These are phyloP conservation scores for Tetracladium marchalianum DNA, from an alignment of 495 filamentous ascomycete species.

Conservation along the genomic window DNA sequence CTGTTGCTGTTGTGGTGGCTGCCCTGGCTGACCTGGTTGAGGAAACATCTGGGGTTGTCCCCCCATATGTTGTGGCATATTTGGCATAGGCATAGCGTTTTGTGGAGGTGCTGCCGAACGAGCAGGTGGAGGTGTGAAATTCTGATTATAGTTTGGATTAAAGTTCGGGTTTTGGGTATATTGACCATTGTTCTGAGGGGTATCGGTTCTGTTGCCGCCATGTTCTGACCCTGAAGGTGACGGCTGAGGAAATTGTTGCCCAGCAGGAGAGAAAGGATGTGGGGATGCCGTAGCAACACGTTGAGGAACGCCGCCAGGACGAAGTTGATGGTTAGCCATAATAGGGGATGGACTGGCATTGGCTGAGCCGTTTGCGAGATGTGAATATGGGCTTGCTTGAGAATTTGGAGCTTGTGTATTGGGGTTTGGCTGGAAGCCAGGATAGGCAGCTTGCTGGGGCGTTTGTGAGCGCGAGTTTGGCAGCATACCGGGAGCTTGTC, in stretches of 20 bases:
- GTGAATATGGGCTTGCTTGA: slow-evolving; percentile 63
- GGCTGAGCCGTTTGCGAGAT: slow-evolving; percentile 69
- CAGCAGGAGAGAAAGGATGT: slow-evolving; percentile 77
- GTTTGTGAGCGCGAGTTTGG: slow-evolving; percentile 87
- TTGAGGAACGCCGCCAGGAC: slow-evolving; percentile 56
- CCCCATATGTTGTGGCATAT: slow-evolving; percentile 36
- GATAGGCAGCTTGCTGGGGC: slow-evolving; percentile 62
- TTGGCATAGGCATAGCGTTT: slow-evolving; percentile 25
- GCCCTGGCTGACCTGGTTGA: slow-evolving; percentile 33
- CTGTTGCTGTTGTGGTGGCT: slow-evolving; percentile 30
- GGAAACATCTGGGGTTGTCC: slow-evolving; percentile 46
- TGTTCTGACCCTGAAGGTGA: slow-evolving; percentile 74
- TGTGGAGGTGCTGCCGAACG: slow-evolving; percentile 38
- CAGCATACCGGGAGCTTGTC: slow-evolving; percentile 62
- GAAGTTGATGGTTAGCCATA: slow-evolving; percentile 59
- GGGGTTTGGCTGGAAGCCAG: slow-evolving; percentile 48
- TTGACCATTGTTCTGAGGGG: slow-evolving; percentile 58
- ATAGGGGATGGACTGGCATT: slow-evolving; percentile 84
- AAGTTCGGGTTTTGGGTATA: slow-evolving; percentile 54
- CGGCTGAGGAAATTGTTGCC: slow-evolving; percentile 65
- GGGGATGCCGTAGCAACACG: slow-evolving; percentile 84
- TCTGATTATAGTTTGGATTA: slow-evolving; percentile 45
- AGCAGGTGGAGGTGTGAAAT: slow-evolving; percentile 37
- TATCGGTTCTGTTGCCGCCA: slow-evolving; percentile 55
- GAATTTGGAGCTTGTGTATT: slow-evolving; percentile 47